phyloP scores from a whole-genome alignment of 805 yeast genomes.

The Huiozyma sinensis region DNA sequence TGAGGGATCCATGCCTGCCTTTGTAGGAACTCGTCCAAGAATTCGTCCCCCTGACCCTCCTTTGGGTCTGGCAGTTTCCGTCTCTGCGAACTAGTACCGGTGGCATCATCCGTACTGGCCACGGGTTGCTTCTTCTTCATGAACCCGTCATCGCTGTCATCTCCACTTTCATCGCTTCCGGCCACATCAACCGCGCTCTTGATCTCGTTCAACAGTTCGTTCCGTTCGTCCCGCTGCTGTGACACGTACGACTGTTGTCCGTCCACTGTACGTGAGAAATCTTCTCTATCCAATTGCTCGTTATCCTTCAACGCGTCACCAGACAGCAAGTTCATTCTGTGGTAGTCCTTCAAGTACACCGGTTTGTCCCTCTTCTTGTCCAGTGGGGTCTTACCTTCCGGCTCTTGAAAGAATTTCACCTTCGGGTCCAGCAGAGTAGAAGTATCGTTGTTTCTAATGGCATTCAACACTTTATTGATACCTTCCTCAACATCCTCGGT shows the following conservation, averaged over 20 bases:
- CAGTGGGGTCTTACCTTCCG: constrained; percentile 28
- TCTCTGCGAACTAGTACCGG: constrained; percentile 7
- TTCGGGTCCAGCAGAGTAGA: constrained; percentile 50
- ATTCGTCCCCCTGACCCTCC: constrained; percentile 48
- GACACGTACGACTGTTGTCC: constrained; percentile 54
- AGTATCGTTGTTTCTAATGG: constrained; percentile 60
- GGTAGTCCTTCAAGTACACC: constrained; percentile 83
- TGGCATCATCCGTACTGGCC: constrained; percentile 21
- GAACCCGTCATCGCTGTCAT: constrained; percentile 36
- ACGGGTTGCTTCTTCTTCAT: constrained; percentile 44
- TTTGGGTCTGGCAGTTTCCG: constrained; percentile 51
- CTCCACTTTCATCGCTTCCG: constrained; percentile 29
- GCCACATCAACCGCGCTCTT: constrained; percentile 45
- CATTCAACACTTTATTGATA: constrained; percentile 56
- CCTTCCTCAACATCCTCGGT: constrained; percentile 82
- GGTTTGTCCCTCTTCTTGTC: constrained; percentile 48
- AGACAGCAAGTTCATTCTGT: constrained; percentile 67
- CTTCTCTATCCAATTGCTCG: constrained; percentile 33
- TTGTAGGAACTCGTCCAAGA: constrained; percentile 60
- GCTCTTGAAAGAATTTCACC: constrained; percentile 63
- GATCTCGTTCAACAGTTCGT: constrained; percentile 65
- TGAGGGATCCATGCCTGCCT: constrained; percentile 86
- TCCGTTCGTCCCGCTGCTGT: constrained; percentile 67
- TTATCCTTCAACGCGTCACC: constrained; percentile 51
- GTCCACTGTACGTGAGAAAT: constrained; percentile 14